Base-by-base conservation (phyloP, 108 stramenopile species). In the Fistulifera pelliculosa region DNA sequence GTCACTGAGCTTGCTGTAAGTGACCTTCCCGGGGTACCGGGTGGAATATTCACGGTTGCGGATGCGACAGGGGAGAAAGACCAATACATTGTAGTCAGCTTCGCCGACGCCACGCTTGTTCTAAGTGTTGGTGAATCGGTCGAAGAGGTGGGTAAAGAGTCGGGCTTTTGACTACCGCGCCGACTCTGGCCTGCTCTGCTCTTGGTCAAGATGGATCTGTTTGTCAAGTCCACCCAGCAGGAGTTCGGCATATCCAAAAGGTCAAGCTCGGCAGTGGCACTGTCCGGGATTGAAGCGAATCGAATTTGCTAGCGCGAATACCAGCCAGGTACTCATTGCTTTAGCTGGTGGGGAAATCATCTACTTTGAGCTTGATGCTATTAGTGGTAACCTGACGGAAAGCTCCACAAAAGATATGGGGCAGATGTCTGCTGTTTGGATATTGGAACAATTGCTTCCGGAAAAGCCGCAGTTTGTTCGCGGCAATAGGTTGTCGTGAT, bases 51-150 rank as follows among this genome's bases (percentile, higher is more conserved):
- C 61, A 94, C 95, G 8, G 81, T 99, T 47, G 79, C 81, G 18
- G 87, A 75, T 42, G 65, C 71, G 49, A 42, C 62, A 12, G 61
- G 26, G n/a, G 72, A 68, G 25, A 55, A 55, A 21, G 66, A 68
- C 66, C 70, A 77, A 51, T 96, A 81, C 73, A 98, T 99, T 57
- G 94, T 99, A 16, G 96, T 99, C 19, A 90, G 82, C 38, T 99
- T 99, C 75, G 83, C 87, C 14, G 96, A 98, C 70, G 94, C 94
- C 19, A 98, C 97, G 5, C 72, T 99, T 23, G 98, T 98, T 1
- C 72, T 99, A 17, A 85, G 84, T 43, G 79, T 98, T 25, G 98
- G 96, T 16, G 96, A 96, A 47, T 84, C 79, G 17, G 96, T 99
- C 8, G 98, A 97, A 67, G 96, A 99, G 65, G 92, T 96, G 47